Percentiles rank a stretch among this genome's conserved stretches.
These are phyloP conservation scores for Chrysanthemum seticuspe DNA, from an alignment of 129 eudicot species.

Conservation along the genomic window DNA sequence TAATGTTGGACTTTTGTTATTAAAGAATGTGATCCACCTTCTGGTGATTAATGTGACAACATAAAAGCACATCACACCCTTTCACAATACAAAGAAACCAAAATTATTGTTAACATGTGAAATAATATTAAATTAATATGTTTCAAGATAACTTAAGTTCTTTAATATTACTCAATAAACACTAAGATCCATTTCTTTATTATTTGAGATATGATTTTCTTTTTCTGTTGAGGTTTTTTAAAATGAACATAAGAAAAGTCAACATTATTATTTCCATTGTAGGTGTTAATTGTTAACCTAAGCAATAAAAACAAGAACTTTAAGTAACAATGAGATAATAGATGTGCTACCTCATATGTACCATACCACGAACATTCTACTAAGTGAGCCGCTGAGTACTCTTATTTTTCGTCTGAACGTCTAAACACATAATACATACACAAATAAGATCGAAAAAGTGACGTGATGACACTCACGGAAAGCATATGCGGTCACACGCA, in stretches of 20 bases:
- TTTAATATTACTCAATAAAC: slow-evolving; percentile 5
- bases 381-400: too few relatives aligned
- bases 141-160: slow-evolving; percentile 16
- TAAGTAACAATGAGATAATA: not conserved
- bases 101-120: slow-evolving; percentile 8
- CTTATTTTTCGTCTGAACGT: too few relatives aligned
- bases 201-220: slow-evolving; percentile 17
- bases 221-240: not conserved
- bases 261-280: slow-evolving; percentile 26
- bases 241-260: slow-evolving; percentile 24
- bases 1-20: not conserved
- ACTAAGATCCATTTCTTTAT: slow-evolving; percentile 19
- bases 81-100: slow-evolving; percentile 6
- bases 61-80: slow-evolving; percentile 18
- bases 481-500: too few relatives aligned
- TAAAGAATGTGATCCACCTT: slow-evolving; percentile 16
- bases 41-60: slow-evolving; percentile 23
- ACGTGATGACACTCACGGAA: too few relatives aligned
- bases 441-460: too few relatives aligned
- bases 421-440: too few relatives aligned
- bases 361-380: too few relatives aligned
- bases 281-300: slow-evolving; percentile 2
- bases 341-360: too few relatives aligned
- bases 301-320: not conserved
- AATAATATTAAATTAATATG: slow-evolving; percentile 4